Evolutionary conservation across 2,329 filamentous ascomycete species (phyloP), one percentile per base, ranked within the genome.

Genomic region (Sporothrix brunneoviolacea): DNA sequence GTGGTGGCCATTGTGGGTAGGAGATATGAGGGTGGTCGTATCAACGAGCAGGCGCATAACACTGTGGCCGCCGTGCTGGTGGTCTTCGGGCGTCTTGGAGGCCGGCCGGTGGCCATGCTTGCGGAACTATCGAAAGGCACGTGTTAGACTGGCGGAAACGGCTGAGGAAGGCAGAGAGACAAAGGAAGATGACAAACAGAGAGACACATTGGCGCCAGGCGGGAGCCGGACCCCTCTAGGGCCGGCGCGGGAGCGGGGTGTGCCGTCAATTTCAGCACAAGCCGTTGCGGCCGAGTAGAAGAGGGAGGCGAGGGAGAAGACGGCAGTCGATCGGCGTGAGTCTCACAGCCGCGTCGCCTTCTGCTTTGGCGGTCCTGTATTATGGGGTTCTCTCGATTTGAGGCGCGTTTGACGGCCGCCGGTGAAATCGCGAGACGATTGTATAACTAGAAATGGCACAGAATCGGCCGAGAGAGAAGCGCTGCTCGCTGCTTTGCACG

Each of bases 11-110:
- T 59, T 58, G 48, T 62, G 51, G 39, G 61, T 56, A 27, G 64
- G 61, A 51, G 57, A 46, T 54, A 65, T 48, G 56, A 66, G 35
- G 32, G 66, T 62, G 10, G 66, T 65, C 36, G 53, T 55, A 50
- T 52, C 49, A 33, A 59, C 50, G 8, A 61, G 48, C 16, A 38
- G 48, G 30, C 50, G 45, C 18, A 61, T 35, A 13, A 45, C 53
- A 15, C 18, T 46, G 39, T 42, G 50, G 27, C 44, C 41, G 39
- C 36, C 42, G 6, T 39, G 41, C 10, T 30, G 47, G 19, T 50
- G 44, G 21, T 51, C 50, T 15, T 35, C 21, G 12, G 18, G n/a
- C 18, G 48, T 22, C 27, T 39, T 32, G 36, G 35, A 13, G 8
- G 28, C 16, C 28, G 45, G 47, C 15, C 35, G n/a, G 16, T 43